Evolutionary conservation across 176 grass and related monocot species (phyloP).

Genomic region (Eragrostis nindensis): DNA sequence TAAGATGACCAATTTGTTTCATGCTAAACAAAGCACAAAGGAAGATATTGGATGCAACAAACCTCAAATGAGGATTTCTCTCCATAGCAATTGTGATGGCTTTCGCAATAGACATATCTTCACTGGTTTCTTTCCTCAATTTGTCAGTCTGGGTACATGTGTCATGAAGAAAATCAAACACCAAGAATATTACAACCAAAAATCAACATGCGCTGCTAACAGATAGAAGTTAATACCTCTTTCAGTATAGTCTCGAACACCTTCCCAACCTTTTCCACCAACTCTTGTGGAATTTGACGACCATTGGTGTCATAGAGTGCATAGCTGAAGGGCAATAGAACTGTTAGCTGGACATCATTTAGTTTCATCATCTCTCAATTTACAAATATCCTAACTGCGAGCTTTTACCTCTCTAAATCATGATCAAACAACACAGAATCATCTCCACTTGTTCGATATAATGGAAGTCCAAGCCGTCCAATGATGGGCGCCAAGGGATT

Average conservation of each 20-base stretch:
- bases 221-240: constrained; percentile 60
- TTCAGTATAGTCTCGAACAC: constrained; percentile 90
- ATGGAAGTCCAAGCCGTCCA: constrained; percentile 84
- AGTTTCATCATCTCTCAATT: constrained; percentile 12
- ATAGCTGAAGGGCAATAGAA: constrained; percentile 65
- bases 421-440: constrained; percentile 97
- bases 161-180: constrained; percentile 3
- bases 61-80: constrained; percentile 80
- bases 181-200: constrained; percentile 13
- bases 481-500: constrained; percentile 96
- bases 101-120: constrained; percentile 92
- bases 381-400: neutral
- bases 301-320: constrained; percentile 90
- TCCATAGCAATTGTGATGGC: constrained; percentile 85
- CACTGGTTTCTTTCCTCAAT: constrained; percentile 64
- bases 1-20: constrained; percentile 7
- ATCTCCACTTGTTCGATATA: constrained; percentile 94
- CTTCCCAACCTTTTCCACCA: constrained; percentile 80
- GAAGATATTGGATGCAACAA: constrained; percentile 31
- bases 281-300: constrained; percentile 77
- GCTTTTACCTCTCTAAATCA: constrained; percentile 88
- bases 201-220: neutral
- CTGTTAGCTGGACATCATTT: constrained; percentile 23
- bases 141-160: constrained; percentile 65
- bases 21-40: neutral